Conservation (phyloP, 352 stramenopile genomes). For the Saprolegnia diclina region DNA sequence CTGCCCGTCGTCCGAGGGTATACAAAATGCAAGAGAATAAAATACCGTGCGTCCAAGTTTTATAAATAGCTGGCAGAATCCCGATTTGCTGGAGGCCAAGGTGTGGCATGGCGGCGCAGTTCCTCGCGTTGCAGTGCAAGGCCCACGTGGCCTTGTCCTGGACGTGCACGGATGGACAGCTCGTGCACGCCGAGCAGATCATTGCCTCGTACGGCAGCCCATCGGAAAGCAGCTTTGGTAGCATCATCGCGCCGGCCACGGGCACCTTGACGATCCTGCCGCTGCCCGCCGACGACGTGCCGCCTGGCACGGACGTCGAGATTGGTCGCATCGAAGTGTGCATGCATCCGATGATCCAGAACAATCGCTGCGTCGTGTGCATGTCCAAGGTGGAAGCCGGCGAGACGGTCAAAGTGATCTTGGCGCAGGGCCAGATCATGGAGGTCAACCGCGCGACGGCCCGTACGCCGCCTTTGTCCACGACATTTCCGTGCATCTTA, state of each 20-base stretch:
- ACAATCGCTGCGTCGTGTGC: constrained; percentile 18
- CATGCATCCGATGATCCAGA: constrained; percentile 9
- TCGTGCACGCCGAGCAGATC: constrained; percentile 6
- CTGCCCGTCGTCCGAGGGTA: neutral
- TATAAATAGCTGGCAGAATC: neutral
- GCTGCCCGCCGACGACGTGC: neutral
- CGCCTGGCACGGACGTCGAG: neutral
- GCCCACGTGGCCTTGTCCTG: neutral
- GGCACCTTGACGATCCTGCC: constrained; percentile 1
- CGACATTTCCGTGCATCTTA: neutral
- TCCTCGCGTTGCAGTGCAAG: neutral
- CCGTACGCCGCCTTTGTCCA: neutral
- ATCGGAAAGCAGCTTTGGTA: neutral
- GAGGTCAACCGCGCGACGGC: constrained; percentile 14
- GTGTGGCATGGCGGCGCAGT: constrained; percentile 6
- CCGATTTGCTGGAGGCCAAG: neutral
- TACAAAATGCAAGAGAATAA: neutral
- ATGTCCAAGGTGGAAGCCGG: constrained; percentile 15
- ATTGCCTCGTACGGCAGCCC: neutral
- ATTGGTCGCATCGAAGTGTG: constrained; percentile 18
- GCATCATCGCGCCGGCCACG: neutral
- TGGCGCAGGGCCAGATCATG: constrained; percentile 15
- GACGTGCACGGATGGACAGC: neutral
- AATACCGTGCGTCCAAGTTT: neutral
- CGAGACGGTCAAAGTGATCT: constrained; percentile 25